A percentile compares a stretch with the other conserved stretches of the same genome.
Evolutionary conservation across 2,329 filamentous ascomycete species (phyloP).

Genomic region (Triangularia verruculosa): DNA sequence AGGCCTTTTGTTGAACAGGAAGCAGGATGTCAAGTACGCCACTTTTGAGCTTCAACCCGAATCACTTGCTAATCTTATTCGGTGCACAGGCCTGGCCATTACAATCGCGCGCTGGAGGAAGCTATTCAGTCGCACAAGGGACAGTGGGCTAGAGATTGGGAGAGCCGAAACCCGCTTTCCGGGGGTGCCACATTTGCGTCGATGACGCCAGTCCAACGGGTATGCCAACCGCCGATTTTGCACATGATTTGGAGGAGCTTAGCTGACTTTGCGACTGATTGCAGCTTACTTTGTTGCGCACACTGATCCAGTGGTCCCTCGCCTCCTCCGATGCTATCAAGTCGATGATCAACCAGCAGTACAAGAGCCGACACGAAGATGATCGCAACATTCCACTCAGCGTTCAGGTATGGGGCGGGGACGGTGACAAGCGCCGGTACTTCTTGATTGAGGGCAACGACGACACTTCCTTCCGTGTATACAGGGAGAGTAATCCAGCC

Average conservation of each 20-base stretch:
- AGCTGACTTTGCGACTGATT: constrained; percentile 15
- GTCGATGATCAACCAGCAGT: constrained; percentile 76
- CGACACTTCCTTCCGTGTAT: constrained; percentile 90
- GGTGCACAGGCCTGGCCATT: constrained; percentile 74
- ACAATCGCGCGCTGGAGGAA: constrained; percentile 89
- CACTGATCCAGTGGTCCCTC: constrained; percentile 83
- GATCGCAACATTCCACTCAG: constrained; percentile 79
- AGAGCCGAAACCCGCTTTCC: constrained; percentile 75
- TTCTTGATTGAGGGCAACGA: constrained; percentile 92
- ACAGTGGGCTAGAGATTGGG: constrained; percentile 88
- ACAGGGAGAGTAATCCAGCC: constrained; percentile 85
- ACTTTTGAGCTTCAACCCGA: neutral
- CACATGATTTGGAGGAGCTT: neutral
- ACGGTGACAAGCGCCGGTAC: constrained; percentile 87
- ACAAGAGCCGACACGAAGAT: constrained; percentile 84
- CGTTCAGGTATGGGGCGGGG: constrained; percentile 75
- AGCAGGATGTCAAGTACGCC: constrained; percentile 96
- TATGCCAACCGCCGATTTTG: constrained; percentile 44
- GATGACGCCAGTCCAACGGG: constrained; percentile 78
- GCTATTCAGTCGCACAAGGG: constrained; percentile 78
- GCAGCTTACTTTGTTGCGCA: constrained; percentile 78
- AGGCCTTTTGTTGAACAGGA: constrained; percentile 86
- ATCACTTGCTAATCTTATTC: constrained; percentile 20
- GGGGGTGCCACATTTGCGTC: constrained; percentile 77
- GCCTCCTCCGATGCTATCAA: constrained; percentile 83